Evolutionary conservation across 2,329 filamentous ascomycete species (phyloP), one percentile per base, ranked within the genome.

Genomic region (Cytospora leucostoma): DNA sequence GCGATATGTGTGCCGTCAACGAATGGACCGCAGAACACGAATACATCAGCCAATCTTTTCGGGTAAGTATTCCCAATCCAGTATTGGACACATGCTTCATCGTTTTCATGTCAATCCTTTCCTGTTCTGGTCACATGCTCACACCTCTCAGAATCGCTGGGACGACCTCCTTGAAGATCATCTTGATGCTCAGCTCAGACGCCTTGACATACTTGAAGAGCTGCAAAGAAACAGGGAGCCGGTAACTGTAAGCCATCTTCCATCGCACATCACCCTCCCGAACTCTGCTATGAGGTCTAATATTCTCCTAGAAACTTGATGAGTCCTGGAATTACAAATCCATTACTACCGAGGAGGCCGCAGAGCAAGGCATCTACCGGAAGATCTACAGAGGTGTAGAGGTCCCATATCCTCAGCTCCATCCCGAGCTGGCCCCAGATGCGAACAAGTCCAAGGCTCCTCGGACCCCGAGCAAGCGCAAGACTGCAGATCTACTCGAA

Each of bases 401-500:
- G 52, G 76, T 82, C 4, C 80, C 80, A 3, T 81, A 65, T 80
- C 66, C 77, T 62, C 71, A 68, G 11, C 63, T 66, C 33, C 59
- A 75, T 58, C 72, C 74, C 35, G 77, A 78, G 52, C 73, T 76
- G 62, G 72, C 76, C 60, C 76, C 73, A 60, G 74, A 70, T 61
- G 65, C 71, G 67, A 72, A 68, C 73, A 66, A 75, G 67, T 65
- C 71, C 64, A 69, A 73, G 70, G 72, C 76, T 72, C 58, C 71
- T 67, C 69, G 76, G 59, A 57, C 68, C 17, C 59, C 66, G 68
- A 53, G 75, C 70, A 86, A 85, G 74, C 80, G 83, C 32, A 83
- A 79, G 69, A 79, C 82, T 7, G 79, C 78, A 15, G 80, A 79
- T 34, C 79, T 81, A 65, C 77, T 76, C 1, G 82, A 84, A 21